These are phyloP conservation scores for Aspergillus piperis DNA, from an alignment of 2,329 filamentous ascomycete genomes.

Conservation along the genomic window DNA sequence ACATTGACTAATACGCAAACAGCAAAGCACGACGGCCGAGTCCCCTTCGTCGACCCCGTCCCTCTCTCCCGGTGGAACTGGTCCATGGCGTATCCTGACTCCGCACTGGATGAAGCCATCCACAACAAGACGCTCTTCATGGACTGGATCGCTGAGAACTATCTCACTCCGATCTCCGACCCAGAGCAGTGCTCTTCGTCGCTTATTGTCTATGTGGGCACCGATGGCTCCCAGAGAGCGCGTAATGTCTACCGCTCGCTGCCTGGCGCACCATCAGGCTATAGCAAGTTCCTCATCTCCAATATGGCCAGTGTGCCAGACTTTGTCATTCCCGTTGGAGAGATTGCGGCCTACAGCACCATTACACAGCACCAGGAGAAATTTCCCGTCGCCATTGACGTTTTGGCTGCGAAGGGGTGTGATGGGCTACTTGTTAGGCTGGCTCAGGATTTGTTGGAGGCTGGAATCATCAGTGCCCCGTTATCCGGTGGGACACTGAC, in stretches of 20 bases:
- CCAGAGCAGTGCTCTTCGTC: slow-evolving; percentile 7
- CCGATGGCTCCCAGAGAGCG: slow-evolving; percentile 43
- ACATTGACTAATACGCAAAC: neutral
- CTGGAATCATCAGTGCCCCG: slow-evolving; percentile 41
- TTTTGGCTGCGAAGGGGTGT: slow-evolving; percentile 62
- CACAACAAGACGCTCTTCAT: slow-evolving; percentile 54
- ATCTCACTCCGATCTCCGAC: slow-evolving; percentile 13
- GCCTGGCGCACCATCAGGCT: slow-evolving; percentile 53
- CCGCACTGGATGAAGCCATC: slow-evolving; percentile 46
- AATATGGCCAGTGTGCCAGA: slow-evolving; percentile 43
- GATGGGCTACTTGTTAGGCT: slow-evolving; percentile 61
- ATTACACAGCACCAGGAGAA: slow-evolving; percentile 50
- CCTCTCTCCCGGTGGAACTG: slow-evolving; percentile 53
- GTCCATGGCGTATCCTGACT: slow-evolving; percentile 44
- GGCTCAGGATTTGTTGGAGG: slow-evolving; percentile 53
- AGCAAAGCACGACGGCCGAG: slow-evolving; percentile 45
- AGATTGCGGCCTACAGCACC: slow-evolving; percentile 32
- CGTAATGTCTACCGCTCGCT: slow-evolving; percentile 47
- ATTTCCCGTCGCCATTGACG: slow-evolving; percentile 59
- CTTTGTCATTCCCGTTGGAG: slow-evolving; percentile 47
- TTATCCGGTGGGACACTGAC: neutral
- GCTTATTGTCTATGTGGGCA: slow-evolving; percentile 53
- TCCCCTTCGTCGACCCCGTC: slow-evolving; percentile 53
- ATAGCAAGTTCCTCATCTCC: slow-evolving; percentile 38
- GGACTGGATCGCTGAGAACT: slow-evolving; percentile 39